A percentile compares a stretch with the other conserved stretches of the same genome.
Evolutionary conservation across 768 basidiomycete genomes (phyloP).

Genomic region (Sistotremastrum suecicum): DNA sequence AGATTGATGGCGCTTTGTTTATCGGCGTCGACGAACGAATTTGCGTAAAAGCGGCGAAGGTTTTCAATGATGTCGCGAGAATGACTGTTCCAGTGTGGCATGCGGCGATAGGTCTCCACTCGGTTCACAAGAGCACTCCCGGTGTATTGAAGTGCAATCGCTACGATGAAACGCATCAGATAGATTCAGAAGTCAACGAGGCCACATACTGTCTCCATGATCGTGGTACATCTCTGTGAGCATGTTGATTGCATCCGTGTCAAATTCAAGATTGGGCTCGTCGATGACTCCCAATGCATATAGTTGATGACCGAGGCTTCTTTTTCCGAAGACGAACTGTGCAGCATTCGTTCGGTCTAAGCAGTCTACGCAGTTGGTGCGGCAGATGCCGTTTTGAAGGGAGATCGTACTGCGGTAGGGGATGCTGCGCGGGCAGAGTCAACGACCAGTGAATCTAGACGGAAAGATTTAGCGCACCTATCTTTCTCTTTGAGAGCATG

Average conservation of each 20-base stretch:
- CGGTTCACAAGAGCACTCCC: constrained; percentile 93
- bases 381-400: constrained; percentile 83
- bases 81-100: constrained; percentile 96
- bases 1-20: constrained; percentile 96
- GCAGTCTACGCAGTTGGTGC: constrained; percentile 96
- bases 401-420: constrained; percentile 54
- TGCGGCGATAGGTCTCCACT: constrained; percentile 88
- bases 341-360: constrained; percentile 93
- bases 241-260: constrained; percentile 92
- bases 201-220: constrained; percentile 76
- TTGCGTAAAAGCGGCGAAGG: constrained; percentile 87
- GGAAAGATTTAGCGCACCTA: constrained; percentile 16
- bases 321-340: constrained; percentile 93
- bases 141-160: constrained; percentile 91
- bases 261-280: constrained; percentile 74
- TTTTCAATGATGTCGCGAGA: constrained; percentile 95
- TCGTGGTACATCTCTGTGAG: constrained; percentile 98
- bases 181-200: not conserved
- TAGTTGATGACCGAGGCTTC: constrained; percentile 87
- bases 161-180: constrained; percentile 23
- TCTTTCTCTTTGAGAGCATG: constrained; percentile 40
- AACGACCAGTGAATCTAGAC: not conserved
- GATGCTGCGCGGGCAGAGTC: constrained; percentile 6
- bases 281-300: constrained; percentile 87
- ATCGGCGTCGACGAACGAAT: constrained; percentile 86